Conservation (phyloP, 169 alveolate genomes). For the Plasmodium knowlesi region DNA sequence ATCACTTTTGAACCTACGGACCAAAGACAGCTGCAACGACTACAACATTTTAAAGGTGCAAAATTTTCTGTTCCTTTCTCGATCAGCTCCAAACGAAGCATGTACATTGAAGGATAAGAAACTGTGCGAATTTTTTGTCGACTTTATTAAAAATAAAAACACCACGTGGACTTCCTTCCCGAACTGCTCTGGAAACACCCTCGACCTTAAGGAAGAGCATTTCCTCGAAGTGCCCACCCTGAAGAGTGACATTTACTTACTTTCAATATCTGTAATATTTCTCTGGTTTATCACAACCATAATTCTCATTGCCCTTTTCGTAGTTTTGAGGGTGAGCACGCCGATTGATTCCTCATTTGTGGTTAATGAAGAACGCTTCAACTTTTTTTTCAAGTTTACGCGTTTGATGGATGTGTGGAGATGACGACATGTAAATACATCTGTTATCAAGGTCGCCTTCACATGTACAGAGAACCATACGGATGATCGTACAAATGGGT, state of each 20-base stretch:
- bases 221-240: slow-evolving; percentile 32
- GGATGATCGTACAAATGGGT: not conserved
- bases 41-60: slow-evolving; percentile 42
- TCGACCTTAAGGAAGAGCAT: slow-evolving; percentile 27
- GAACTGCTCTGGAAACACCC: slow-evolving; percentile 37
- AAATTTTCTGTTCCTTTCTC: slow-evolving; percentile 27
- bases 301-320: slow-evolving; percentile 15
- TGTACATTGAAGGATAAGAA: slow-evolving; percentile 55
- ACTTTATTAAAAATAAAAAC: slow-evolving; percentile 44
- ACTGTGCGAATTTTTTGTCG: slow-evolving; percentile 56
- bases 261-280: slow-evolving; percentile 31
- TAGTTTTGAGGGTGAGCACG: slow-evolving; percentile 42
- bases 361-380: slow-evolving; percentile 48
- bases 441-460: not conserved
- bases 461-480: not conserved
- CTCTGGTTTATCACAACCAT: slow-evolving; percentile 45
- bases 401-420: slow-evolving; percentile 56
- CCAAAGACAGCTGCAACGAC: slow-evolving; percentile 49
- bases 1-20: slow-evolving; percentile 8
- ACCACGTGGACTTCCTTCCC: slow-evolving; percentile 31
- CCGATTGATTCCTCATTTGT: slow-evolving; percentile 64
- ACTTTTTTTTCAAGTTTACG: slow-evolving; percentile 49
- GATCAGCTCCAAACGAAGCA: slow-evolving; percentile 32
- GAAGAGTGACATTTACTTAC: slow-evolving; percentile 49
- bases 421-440: not conserved